These are phyloP conservation scores for Asterochloris sp. DNA, from an alignment of 139 green algal species.

Conservation along the genomic window DNA sequence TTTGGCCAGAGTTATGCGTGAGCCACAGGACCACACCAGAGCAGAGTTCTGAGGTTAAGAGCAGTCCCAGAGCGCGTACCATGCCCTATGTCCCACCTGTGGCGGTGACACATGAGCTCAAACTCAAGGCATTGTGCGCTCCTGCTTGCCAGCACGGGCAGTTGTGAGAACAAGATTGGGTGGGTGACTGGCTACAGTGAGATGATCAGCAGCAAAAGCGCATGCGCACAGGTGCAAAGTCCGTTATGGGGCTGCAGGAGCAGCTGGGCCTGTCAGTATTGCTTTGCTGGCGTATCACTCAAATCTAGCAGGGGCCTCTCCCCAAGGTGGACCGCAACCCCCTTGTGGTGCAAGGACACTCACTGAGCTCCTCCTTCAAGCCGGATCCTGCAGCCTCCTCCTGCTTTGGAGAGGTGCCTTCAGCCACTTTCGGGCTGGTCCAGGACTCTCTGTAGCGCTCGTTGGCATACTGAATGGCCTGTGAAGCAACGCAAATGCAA, in stretches of 20 bases:
- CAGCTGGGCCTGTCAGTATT: too few species aligned
- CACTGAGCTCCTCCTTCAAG: slow-evolving; percentile 2
- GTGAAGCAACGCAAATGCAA: not conserved
- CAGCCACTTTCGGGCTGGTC: slow-evolving; percentile 1
- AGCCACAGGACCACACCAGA: too few species aligned
- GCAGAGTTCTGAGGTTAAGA: too few species aligned
- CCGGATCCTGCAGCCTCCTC: not conserved
- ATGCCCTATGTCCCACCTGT: too few species aligned
- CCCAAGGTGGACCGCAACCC: too few species aligned
- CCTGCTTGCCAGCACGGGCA: too few species aligned
- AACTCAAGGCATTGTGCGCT: too few species aligned
- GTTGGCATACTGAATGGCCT: slow-evolving; percentile 10
- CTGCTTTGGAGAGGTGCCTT: not conserved
- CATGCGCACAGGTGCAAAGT: slow-evolving; percentile 3
- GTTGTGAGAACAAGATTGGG: too few species aligned
- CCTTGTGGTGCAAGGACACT: not conserved
- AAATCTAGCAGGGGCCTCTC: not conserved
- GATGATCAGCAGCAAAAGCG: not conserved
- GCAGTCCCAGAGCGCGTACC: too few species aligned
- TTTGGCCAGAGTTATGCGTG: too few species aligned
- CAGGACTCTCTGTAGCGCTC: slow-evolving; percentile 31
- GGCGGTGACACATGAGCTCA: too few species aligned
- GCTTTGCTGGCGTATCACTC: not conserved
- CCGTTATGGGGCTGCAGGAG: not conserved
- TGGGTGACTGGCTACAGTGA: too few species aligned